These are phyloP conservation scores for Trichoderma pleuroti DNA, from an alignment of 2,329 filamentous ascomycete species.

Conservation along the genomic window DNA sequence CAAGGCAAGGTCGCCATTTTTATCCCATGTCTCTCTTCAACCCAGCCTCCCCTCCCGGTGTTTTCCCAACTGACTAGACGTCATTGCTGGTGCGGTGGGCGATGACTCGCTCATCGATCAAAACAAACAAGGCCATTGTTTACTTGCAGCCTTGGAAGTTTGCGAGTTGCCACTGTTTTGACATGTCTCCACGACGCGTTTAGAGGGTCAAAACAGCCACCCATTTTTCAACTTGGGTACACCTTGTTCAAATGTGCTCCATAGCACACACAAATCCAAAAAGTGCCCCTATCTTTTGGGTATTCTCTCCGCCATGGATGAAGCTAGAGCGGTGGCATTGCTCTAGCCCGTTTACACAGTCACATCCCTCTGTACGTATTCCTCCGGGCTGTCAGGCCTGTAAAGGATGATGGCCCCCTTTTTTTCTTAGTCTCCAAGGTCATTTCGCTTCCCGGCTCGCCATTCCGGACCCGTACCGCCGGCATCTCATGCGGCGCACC, in stretches of 20 bases:
- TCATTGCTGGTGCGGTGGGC: background rate
- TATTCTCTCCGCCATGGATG: background rate
- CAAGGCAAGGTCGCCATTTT: background rate
- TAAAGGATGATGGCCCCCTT: background rate
- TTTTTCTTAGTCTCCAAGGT: conserved; percentile 20
- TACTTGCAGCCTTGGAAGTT: background rate
- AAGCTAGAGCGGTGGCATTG: background rate
- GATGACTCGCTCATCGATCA: conserved; percentile 25
- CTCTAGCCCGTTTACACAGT: background rate
- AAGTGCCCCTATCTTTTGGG: background rate
- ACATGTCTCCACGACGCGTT: background rate
- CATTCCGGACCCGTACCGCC: conserved; percentile 26
- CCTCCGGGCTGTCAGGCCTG: background rate
- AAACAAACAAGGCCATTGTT: conserved; percentile 30
- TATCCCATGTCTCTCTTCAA: background rate
- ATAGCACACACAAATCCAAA: background rate
- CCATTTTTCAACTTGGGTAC: background rate
- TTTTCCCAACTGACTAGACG: background rate
- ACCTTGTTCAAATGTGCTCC: background rate
- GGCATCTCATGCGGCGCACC: conserved; percentile 14
- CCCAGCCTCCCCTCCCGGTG: background rate
- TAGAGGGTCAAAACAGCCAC: background rate
- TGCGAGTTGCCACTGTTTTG: conserved; percentile 13
- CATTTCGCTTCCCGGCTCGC: conserved; percentile 32
- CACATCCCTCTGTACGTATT: background rate